Base-by-base conservation (phyloP, 352 stramenopile genomes). In the Pythium periplocum region DNA sequence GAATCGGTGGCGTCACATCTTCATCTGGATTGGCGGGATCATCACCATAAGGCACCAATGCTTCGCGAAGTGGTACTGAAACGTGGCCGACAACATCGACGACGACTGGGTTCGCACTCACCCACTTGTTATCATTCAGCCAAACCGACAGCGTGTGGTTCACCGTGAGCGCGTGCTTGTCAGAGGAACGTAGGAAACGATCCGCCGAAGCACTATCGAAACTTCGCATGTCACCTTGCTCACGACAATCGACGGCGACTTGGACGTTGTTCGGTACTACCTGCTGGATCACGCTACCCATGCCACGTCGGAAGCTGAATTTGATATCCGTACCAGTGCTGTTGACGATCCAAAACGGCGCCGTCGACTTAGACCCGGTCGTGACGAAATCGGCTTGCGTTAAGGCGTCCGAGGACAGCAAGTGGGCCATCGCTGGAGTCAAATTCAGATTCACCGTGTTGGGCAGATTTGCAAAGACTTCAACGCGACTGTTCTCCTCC, bases 271-370 rank as follows among this genome's bases (percentile, higher is more conserved):
- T 68, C 2, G 67, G 53, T 0, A 93, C 80, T 43, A 73, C 51
- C 61, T 92, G 81, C 57, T 93, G 81, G 50, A 93, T 93, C 4
- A 91, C 68, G 50, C 69, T 90, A 4, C 83, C 80, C 12, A 78
- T 78, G 4, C 85, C 85, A 8, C 84, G 83, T 5, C 83, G 81
- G 62, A 95, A 95, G 52, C 83, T 93, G 55, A 93, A 95, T 48
- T 93, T 91, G 8, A 95, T 57, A 11, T 85, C 73, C 38, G 83
- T 73, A 3, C 85, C 85, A 30, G 84, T 92, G 33, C 85, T 89
- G 65, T 95, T 95, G 50, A 93, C 75, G 53, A 95, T 78, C 85
- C 85, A 95, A 48, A 95, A 95, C n/a, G 85, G 85, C 17, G 85
- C 73, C 4, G 81, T 93, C 3, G 83, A 90, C 56, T 93, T 95